Evolutionary conservation across 371 early-diverging fungal genomes (phyloP), one percentile per base, ranked within the genome.

Genomic region (Rhizopus stolonifer): DNA sequence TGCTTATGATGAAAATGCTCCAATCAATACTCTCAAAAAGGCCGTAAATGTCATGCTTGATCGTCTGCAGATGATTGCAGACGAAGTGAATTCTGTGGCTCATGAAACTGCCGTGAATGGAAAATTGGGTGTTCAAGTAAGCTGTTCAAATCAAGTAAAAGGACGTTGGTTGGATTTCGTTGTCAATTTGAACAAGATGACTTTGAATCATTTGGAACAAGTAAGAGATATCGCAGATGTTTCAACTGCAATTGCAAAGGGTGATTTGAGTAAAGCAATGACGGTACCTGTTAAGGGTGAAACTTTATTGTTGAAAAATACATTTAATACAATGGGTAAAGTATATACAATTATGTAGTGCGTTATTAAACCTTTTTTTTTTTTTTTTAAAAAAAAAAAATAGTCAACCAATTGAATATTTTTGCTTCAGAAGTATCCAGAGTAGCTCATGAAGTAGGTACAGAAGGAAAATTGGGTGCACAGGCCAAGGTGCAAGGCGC

Each of bases 141-240:
- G 70, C 36, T 40, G 65, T 31, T 70, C 70, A 49, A 44, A 58
- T 17, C 45, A 60, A 44, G 60, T 65, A 6, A 74, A 69, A 5
- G 91, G 91, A 18, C 74, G 77, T n/a, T 90, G 88, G 88, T 72
- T 70, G 24, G 86, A 88, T 38, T 67, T 87, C 46, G 79, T 83
- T 15, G 74, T 72, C 51, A 79, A 83, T 48, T 69, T 86, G 54
- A 88, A 86, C 57, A 54, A 69, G 38, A 65, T 86, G 83, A 82
- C 84, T 0, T 62, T 61, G 39, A 82, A 81, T 31, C 81, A 86
- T 47, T 74, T 82, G 8, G 66, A 81, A 56, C 86, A 86, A 55
- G 80, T 85, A 6, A 71, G 83, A 26, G 84, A 77, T 46, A 87
- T 87, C 42, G 82, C 80, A 31, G 54, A 70, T 55, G 81, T 81